Conservation (phyloP, 208 protist species). For the Acanthamoeba sp. region DNA sequence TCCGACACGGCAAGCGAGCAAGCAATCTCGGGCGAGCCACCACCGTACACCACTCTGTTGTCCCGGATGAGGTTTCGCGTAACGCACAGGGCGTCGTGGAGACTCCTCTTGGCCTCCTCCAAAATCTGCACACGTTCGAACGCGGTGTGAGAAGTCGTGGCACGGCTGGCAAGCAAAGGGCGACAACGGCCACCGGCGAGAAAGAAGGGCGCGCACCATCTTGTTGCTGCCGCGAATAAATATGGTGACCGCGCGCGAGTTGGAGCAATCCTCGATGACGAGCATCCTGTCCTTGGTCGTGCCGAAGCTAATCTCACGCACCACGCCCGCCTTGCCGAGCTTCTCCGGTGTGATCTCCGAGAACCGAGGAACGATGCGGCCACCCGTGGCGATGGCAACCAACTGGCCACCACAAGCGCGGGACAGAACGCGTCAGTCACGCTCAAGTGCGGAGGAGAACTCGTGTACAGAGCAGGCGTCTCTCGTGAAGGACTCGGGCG, state of each 20-base stretch:
- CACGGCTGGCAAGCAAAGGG: neutral
- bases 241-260: slow-evolving; percentile 99
- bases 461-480: no score
- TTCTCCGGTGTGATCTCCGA: slow-evolving; percentile 98
- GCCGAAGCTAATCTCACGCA: slow-evolving; percentile 95
- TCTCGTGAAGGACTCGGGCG: neutral
- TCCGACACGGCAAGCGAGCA: slow-evolving; percentile 95
- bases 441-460: neutral
- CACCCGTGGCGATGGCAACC: slow-evolving; percentile 99
- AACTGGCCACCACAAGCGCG: slow-evolving; percentile 84
- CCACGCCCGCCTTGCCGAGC: slow-evolving; percentile 94
- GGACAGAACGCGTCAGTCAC: neutral
- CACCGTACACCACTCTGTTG: slow-evolving; percentile 99
- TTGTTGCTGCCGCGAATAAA: slow-evolving; percentile 99
- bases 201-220: slow-evolving; percentile 92
- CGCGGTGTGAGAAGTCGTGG: neutral
- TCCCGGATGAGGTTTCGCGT: slow-evolving; percentile 99
- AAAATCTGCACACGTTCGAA: slow-evolving; percentile 93
- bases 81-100: slow-evolving; percentile 99
- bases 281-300: slow-evolving; percentile 99
- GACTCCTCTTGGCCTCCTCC: slow-evolving; percentile 99
- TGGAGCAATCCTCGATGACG: slow-evolving; percentile 99
- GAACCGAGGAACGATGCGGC: slow-evolving; percentile 99
- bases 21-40: slow-evolving; percentile 99
- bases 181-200: neutral